Evolutionary conservation across 805 yeast species (phyloP), one percentile per base, ranked within the genome.

Genomic region (Candida nitratophila): DNA sequence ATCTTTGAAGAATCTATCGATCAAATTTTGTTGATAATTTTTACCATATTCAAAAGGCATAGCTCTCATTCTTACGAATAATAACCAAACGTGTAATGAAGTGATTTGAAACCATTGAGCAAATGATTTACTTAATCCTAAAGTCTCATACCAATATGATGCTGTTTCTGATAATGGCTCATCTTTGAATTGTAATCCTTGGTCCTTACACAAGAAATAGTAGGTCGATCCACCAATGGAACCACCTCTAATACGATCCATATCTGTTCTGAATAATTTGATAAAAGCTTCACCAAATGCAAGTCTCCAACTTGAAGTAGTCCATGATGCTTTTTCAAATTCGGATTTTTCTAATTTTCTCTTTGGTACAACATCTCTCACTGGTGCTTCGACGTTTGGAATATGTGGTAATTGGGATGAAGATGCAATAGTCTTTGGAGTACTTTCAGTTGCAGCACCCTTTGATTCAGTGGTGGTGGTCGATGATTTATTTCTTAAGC

Each of bases 101-200:
- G 96, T 86, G 49, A 93, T 84, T 65, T 91, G 98, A 63, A 83
- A 91, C 96, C 96, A 91, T 63, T 89, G 95, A n/a, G 91, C 79
- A 59, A 91, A 90, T 1, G 97, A 83, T 59, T 76, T 73, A 31
- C 96, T 96, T 56, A 93, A 69, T 22, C 78, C 82, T 45, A 93
- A 68, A 12, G 90, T 85, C 44, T 86, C 85, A 60, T 88, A 93
- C 72, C 88, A 93, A 60, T 87, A 93, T 44, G 69, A 70, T 2
- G 96, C 96, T 5, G 86, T 75, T 17, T 76, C 79, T 4, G 86
- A 75, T 35, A 86, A 67, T 33, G 78, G 81, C 57, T 83, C 90
- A 47, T 82, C 73, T n/a, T 83, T 86, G 50, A 75, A 83, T 61
- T 77, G 85, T 54, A 86, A 64, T 3, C 87, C 96, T 65, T 89